Evolutionary conservation across 2,329 filamentous ascomycete genomes (phyloP).

Genomic region (Colletotrichum musicola): DNA sequence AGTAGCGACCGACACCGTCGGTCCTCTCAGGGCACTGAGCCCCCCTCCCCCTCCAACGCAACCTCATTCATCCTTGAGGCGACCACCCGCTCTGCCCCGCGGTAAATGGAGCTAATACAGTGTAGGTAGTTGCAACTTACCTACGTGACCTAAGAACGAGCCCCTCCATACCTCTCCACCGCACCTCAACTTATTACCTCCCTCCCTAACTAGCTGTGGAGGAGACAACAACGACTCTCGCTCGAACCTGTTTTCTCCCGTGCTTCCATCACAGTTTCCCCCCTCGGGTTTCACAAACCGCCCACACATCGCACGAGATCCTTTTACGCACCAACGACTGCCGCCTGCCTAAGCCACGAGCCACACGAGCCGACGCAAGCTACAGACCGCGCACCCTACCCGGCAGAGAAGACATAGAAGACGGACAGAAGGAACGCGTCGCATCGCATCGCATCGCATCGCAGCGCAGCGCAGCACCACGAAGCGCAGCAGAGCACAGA

Average conservation of each 20-base stretch:
- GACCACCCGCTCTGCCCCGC: no score
- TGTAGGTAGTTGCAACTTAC: no score
- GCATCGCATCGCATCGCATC: slow-evolving; percentile 34
- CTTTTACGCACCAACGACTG: slow-evolving; percentile 25
- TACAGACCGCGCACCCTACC: slow-evolving; percentile 12
- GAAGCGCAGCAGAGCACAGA: slow-evolving; percentile 29
- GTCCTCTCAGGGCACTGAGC: no score
- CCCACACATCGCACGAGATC: slow-evolving; percentile 23
- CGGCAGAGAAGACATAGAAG: slow-evolving; percentile 1
- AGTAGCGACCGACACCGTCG: no score
- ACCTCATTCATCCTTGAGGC: no score
- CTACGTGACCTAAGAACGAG: no score
- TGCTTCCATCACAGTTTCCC: not conserved
- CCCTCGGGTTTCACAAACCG: slow-evolving; percentile 26
- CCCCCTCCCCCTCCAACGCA: no score
- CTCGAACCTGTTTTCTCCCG: slow-evolving; percentile 29
- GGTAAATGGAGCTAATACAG: no score
- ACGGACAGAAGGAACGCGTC: not conserved
- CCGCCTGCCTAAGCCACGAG: slow-evolving; percentile 22
- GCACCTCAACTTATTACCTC: not conserved
- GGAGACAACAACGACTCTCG: slow-evolving; percentile 30
- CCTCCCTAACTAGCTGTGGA: slow-evolving; percentile 6
- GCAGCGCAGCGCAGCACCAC: no score
- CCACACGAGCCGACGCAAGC: slow-evolving; percentile 23
- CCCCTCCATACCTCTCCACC: not conserved